phyloP scores from a whole-genome alignment of 2,329 filamentous ascomycete species.

The Leptographium procerum region DNA sequence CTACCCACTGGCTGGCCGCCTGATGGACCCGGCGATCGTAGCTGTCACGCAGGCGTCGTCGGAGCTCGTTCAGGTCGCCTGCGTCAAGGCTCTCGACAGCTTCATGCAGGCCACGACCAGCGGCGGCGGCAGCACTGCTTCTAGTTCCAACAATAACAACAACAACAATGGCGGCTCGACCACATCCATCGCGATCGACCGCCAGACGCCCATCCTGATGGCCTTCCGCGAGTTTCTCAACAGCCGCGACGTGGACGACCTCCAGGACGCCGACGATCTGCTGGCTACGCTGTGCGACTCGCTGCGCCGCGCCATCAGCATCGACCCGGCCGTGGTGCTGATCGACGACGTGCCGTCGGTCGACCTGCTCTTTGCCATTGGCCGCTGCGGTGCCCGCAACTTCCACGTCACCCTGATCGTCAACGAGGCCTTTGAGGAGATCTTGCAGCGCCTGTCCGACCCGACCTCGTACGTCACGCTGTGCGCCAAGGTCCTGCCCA shows the following conservation, averaged over 20 bases:
- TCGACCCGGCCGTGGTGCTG: slow-evolving; percentile 66
- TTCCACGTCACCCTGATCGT: slow-evolving; percentile 85
- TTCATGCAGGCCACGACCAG: slow-evolving; percentile 33
- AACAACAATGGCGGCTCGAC: slow-evolving; percentile 9
- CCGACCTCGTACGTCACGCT: slow-evolving; percentile 63
- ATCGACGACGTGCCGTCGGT: slow-evolving; percentile 62
- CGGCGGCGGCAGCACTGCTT: background rate
- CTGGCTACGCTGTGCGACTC: slow-evolving; percentile 84
- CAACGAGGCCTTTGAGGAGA: slow-evolving; percentile 82
- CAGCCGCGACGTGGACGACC: slow-evolving; percentile 67
- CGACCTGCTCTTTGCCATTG: slow-evolving; percentile 76
- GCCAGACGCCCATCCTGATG: slow-evolving; percentile 50
- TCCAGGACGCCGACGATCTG: slow-evolving; percentile 83
- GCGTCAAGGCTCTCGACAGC: slow-evolving; percentile 55
- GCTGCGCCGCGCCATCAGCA: slow-evolving; percentile 67
- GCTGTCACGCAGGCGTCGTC: slow-evolving; percentile 59
- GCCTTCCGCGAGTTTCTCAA: slow-evolving; percentile 64
- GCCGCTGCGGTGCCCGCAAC: slow-evolving; percentile 77
- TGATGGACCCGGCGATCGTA: slow-evolving; percentile 63
- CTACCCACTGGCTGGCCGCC: slow-evolving; percentile 48
- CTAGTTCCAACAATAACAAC: slow-evolving; percentile 17
- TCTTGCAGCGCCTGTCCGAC: slow-evolving; percentile 58
- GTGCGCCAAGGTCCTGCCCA: slow-evolving; percentile 77
- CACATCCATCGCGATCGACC: slow-evolving; percentile 22
- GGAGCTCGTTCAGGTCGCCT: slow-evolving; percentile 1